Evolutionary conservation across 2,329 filamentous ascomycete species (phyloP).

Genomic region (Trichophyton mentagrophytes): DNA sequence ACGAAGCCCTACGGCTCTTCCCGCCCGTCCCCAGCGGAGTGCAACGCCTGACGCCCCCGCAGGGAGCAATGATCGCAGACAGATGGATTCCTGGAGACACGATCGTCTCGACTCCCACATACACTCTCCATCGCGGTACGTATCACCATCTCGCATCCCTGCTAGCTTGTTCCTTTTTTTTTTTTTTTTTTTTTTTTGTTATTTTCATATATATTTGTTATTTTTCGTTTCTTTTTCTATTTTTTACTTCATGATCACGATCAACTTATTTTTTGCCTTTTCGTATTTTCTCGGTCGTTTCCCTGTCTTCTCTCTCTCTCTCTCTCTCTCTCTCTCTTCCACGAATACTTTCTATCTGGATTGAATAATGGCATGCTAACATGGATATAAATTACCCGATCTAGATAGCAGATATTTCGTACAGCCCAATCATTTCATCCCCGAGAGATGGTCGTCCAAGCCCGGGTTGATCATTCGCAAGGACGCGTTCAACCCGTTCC

Average conservation of each 20-base stretch:
- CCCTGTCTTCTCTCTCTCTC: neutral
- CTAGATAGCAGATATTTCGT: slow-evolving; percentile 4
- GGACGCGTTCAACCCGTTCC: slow-evolving; percentile 20
- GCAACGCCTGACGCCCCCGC: slow-evolving; percentile 25
- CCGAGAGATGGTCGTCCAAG: slow-evolving; percentile 21
- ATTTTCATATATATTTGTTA: neutral
- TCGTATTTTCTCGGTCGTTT: neutral
- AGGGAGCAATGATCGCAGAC: slow-evolving; percentile 20
- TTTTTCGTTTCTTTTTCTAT: neutral
- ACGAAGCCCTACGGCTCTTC: slow-evolving; percentile 24
- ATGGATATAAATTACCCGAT: neutral
- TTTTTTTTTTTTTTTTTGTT: neutral
- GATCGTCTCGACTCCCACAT: slow-evolving; percentile 14
- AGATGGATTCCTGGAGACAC: slow-evolving; percentile 20
- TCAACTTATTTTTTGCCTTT: neutral
- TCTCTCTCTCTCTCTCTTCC: neutral
- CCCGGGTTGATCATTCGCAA: slow-evolving; percentile 16
- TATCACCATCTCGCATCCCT: neutral
- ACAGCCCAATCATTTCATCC: slow-evolving; percentile 19
- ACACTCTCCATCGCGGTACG: slow-evolving; percentile 16
- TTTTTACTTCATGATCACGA: neutral
- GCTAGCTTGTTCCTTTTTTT: neutral
- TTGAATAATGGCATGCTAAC: neutral
- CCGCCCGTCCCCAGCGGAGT: slow-evolving; percentile 20
- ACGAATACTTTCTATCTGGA: neutral